phyloP scores from a whole-genome alignment of 257 asterid genomes.

The Rhazya stricta region DNA sequence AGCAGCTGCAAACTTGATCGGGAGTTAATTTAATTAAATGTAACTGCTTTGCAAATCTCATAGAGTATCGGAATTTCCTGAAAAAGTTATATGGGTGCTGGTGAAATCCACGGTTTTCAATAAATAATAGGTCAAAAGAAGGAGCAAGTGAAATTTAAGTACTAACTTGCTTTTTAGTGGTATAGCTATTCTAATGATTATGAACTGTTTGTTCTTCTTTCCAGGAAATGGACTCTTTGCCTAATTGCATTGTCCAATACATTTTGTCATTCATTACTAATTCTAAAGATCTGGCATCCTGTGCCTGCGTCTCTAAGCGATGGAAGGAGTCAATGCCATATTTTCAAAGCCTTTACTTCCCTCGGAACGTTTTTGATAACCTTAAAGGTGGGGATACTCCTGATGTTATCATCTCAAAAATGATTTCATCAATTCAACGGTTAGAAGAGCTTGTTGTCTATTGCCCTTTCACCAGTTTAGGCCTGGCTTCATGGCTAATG shows the following conservation, averaged over 20 bases:
- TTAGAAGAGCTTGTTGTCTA: conserved; percentile 81
- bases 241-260: conserved; percentile 69
- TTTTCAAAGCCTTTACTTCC: conserved; percentile 56
- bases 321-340: conserved; percentile 85
- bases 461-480: conserved; percentile 64
- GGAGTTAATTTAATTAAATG: background rate
- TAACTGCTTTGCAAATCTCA: background rate
- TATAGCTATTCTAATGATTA: conserved; percentile 15
- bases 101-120: background rate
- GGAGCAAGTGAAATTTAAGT: background rate
- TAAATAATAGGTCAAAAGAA: background rate
- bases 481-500: conserved; percentile 70
- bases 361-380: conserved; percentile 72
- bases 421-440: conserved; percentile 47
- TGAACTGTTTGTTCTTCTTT: conserved; percentile 37
- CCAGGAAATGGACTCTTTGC: conserved; percentile 77
- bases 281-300: conserved; percentile 85
- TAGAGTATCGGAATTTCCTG: background rate
- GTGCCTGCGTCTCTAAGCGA: conserved; percentile 72
- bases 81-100: background rate
- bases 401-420: conserved; percentile 48
- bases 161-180: background rate
- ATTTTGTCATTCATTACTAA: conserved; percentile 59
- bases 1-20: background rate
- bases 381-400: conserved; percentile 46